Evolutionary conservation across 139 green algal species (phyloP).

Genomic region (Chlamydomonas schloesseri): DNA sequence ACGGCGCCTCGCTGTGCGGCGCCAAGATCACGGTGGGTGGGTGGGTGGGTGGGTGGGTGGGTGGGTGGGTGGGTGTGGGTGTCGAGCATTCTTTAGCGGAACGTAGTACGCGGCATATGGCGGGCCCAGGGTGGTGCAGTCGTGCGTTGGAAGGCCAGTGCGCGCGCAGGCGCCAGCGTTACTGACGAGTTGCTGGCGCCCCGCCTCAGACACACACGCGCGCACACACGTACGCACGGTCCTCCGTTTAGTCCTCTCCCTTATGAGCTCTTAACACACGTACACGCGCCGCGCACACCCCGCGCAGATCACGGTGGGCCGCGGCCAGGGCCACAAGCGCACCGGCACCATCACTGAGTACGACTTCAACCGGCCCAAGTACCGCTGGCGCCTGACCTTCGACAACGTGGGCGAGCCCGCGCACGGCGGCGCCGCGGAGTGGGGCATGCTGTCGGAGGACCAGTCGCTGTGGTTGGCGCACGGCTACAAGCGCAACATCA

Average conservation of each 20-base stretch:
- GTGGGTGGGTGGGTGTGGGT: too few species aligned
- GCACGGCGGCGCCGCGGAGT: conserved; percentile 35
- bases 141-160: too few species aligned
- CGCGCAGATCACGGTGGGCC: conserved; percentile 36
- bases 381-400: conserved; percentile 38
- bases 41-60: not conserved
- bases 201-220: too few species aligned
- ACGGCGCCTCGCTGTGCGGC: conserved; percentile 36
- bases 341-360: conserved; percentile 40
- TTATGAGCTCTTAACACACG: too few species aligned
- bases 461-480: conserved; percentile 41
- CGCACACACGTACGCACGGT: too few species aligned
- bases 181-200: too few species aligned
- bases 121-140: too few species aligned
- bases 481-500: conserved; percentile 47
- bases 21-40: conserved; percentile 35
- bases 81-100: too few species aligned
- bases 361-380: conserved; percentile 41
- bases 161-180: too few species aligned
- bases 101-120: too few species aligned
- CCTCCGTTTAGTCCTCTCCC: too few species aligned
- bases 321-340: conserved; percentile 32
- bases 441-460: conserved; percentile 32
- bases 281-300: too few species aligned
- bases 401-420: conserved; percentile 23